A percentile compares a stretch with the other conserved stretches of the same genome.
phyloP scores from a whole-genome alignment of 2,329 filamentous ascomycete species.

The Cladosporium sp. region DNA sequence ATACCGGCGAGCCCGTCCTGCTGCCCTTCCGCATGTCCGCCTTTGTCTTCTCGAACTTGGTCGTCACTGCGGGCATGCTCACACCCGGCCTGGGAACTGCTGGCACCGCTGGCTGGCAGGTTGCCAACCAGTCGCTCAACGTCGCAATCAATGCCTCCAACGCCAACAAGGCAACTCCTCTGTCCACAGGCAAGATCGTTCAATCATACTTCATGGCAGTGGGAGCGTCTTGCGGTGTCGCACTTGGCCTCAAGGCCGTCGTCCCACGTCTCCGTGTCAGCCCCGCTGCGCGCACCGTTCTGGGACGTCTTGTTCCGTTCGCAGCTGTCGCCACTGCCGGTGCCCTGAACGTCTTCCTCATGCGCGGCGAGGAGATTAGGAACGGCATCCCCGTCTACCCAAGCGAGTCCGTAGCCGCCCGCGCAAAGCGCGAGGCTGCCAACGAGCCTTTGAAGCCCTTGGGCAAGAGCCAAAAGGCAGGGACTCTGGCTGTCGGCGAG shows the following conservation, averaged over 20 bases:
- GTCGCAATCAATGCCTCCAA: slow-evolving; percentile 97
- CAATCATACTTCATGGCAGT: slow-evolving; percentile 92
- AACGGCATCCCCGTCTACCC: slow-evolving; percentile 90
- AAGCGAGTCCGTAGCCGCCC: slow-evolving; percentile 64
- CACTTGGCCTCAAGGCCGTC: slow-evolving; percentile 81
- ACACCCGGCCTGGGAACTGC: slow-evolving; percentile 77
- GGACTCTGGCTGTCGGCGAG: slow-evolving; percentile 82
- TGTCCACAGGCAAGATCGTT: slow-evolving; percentile 71
- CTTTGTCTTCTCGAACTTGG: slow-evolving; percentile 86
- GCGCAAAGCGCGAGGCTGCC: slow-evolving; percentile 44
- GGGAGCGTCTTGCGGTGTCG: slow-evolving; percentile 86
- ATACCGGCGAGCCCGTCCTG: slow-evolving; percentile 86
- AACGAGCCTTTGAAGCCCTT: slow-evolving; percentile 46
- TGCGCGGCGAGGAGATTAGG: slow-evolving; percentile 93
- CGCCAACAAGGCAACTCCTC: slow-evolving; percentile 91
- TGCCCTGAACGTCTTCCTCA: slow-evolving; percentile 90
- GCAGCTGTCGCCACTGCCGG: slow-evolving; percentile 89
- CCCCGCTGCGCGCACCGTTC: slow-evolving; percentile 66
- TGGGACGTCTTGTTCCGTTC: slow-evolving; percentile 88
- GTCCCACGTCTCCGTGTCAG: slow-evolving; percentile 75
- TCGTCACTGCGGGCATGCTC: slow-evolving; percentile 96
- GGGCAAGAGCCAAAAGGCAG: slow-evolving; percentile 82
- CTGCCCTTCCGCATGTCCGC: slow-evolving; percentile 96
- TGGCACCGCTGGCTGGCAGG: slow-evolving; percentile 89
- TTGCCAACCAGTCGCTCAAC: slow-evolving; percentile 95